phyloP scores from a whole-genome alignment of 768 basidiomycete species.

The Fomitopsis serialis region DNA sequence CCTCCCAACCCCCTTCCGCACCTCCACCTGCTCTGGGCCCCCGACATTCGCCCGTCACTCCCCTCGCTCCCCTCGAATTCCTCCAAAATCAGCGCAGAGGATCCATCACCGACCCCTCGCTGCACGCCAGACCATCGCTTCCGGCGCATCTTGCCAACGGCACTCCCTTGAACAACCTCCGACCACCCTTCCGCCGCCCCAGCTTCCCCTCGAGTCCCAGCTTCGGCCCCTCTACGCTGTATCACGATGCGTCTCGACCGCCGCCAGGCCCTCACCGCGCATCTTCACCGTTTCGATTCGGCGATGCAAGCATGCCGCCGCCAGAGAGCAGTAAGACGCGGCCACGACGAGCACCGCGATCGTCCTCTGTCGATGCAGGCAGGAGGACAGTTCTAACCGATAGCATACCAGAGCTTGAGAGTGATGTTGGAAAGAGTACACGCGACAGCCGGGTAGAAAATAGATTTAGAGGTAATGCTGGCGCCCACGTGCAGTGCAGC shows the following conservation, averaged over 20 bases:
- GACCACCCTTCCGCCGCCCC: conserved; percentile 17
- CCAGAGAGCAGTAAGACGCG: conserved; percentile 17
- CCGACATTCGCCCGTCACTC: conserved; percentile 48
- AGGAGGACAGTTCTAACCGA: conserved; percentile 11
- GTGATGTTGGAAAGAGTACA: conserved; percentile 4
- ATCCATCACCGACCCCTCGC: conserved; percentile 78
- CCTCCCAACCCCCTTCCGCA: conserved; percentile 15
- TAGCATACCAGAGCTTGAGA: conserved; percentile 5
- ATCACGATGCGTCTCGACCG: conserved; percentile 19
- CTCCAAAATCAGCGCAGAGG: conserved; percentile 79
- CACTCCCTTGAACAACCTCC: conserved; percentile 13
- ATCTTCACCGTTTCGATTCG: conserved; percentile 64
- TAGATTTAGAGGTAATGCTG: conserved; percentile 10
- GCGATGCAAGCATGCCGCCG: conserved; percentile 47
- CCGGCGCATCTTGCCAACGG: conserved; percentile 13
- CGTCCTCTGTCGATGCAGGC: conserved; percentile 19
- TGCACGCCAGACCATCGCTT: conserved; percentile 47
- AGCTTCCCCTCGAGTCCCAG: conserved; percentile 15
- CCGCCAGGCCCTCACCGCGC: conserved; percentile 41
- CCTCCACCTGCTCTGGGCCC: conserved; percentile 21
- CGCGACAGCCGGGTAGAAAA: conserved; percentile 5
- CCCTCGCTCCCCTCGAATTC: conserved; percentile 72
- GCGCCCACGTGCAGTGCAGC: conserved; percentile 4
- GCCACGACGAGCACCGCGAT: conserved; percentile 26
- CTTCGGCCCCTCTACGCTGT: conserved; percentile 10